Evolutionary conservation across 169 alveolate species (phyloP), one percentile per base, ranked within the genome.

Genomic region (Cystoisospora suis): DNA sequence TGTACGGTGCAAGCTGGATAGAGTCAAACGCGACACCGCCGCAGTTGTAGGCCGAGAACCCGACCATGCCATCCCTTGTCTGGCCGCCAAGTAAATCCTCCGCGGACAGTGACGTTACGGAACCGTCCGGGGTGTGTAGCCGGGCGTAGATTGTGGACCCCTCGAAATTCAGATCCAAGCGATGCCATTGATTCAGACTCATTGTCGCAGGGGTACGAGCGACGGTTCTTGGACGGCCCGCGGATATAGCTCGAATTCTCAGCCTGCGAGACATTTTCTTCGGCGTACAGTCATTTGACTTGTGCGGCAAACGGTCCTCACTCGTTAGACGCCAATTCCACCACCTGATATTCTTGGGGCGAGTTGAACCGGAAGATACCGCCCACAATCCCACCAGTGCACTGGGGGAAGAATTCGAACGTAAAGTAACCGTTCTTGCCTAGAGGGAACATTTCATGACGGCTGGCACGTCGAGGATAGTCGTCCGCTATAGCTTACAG

Each of bases 1-100:
- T 34, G 56, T 72, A 87, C 15, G 96, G 95, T 12, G 93, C 80
- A 27, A 93, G 81, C 65, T 90, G 85, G 46, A 94, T 45, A 12
- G 85, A 49, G 65, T 94, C 96, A 42, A 94, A 94, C 47, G 95
- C 96, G 36, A 91, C 93, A 15, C 93, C 92, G 23, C 95, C 89
- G 81, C 96, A 94, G 79, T 88, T 90, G 79, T 70, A 85, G 45
- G 93, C 93, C n/a, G 94, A 80, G 23, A 94, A 45, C 17, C 96
- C 96, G 40, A 94, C 91, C 45, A 86, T 69, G 1, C 95, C 96
- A 34, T 93, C 94, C 0, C 69, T 49, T 17, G 80, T 44, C 7
- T 81, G 75, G 56, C 87, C 32, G 72, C 47, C 90, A 34, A 79
- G 15, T 56, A 27, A 87, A 15, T 29, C 75, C 44, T 40, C 85